phyloP scores from a whole-genome alignment of 1,284 basidiomycete genomes.

The Malassezia arunalokei region DNA sequence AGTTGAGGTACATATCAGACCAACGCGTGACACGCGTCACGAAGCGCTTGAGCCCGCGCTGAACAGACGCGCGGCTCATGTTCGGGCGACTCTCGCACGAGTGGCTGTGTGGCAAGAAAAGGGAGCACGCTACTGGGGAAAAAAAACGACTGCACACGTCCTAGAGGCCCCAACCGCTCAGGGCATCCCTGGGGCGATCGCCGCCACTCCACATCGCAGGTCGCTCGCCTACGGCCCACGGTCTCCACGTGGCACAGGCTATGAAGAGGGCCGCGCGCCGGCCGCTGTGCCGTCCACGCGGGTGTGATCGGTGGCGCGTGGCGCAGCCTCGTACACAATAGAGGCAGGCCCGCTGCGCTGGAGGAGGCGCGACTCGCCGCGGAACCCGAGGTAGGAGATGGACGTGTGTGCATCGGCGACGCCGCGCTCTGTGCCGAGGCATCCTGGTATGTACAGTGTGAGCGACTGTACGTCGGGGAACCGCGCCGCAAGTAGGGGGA shows the following conservation, averaged over 20 bases:
- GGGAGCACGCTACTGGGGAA: too few species aligned
- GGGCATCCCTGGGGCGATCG: too few species aligned
- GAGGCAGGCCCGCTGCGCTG: slow-evolving; percentile 21
- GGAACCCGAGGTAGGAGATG: slow-evolving; percentile 38
- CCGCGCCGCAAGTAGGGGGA: slow-evolving; percentile 35
- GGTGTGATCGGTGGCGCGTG: slow-evolving; percentile 34
- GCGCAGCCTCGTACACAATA: slow-evolving; percentile 41
- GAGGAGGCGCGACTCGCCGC: slow-evolving; percentile 19
- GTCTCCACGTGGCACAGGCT: too few species aligned
- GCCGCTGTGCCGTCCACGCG: slow-evolving; percentile 20
- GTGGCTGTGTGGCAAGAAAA: too few species aligned
- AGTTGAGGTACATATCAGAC: slow-evolving; percentile 16
- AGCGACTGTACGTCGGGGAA: slow-evolving; percentile 32
- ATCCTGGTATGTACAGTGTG: slow-evolving; percentile 30
- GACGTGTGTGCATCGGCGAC: slow-evolving; percentile 9
- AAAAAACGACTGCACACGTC: too few species aligned
- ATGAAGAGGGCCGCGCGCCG: slow-evolving; percentile 17
- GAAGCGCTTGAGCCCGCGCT: neutral
- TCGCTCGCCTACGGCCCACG: too few species aligned
- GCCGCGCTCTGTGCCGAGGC: slow-evolving; percentile 18
- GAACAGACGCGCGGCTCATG: neutral
- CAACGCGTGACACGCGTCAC: neutral
- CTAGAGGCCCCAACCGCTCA: too few species aligned
- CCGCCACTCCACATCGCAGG: too few species aligned
- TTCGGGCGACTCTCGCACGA: too few species aligned